Evolutionary conservation across 768 basidiomycete genomes (phyloP).

Genomic region (Boletus rubroflammeus): DNA sequence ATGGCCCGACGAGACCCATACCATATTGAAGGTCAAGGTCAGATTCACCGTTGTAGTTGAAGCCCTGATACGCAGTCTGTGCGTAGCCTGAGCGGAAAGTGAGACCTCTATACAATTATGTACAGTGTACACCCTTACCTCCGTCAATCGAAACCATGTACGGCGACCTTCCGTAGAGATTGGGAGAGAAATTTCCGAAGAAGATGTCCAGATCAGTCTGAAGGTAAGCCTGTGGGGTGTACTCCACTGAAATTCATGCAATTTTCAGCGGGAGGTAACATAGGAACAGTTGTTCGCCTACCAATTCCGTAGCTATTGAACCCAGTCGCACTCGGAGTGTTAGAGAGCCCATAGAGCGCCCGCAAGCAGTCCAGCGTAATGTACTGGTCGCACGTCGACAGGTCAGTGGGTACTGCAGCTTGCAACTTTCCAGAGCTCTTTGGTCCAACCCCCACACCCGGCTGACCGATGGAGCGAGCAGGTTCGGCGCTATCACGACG

Average conservation of each 20-base stretch:
- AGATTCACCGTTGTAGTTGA: constrained; percentile 28
- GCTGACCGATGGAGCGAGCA: constrained; percentile 17
- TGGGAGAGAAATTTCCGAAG: constrained; percentile 26
- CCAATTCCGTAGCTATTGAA: constrained; percentile 30
- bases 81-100: constrained; percentile 20
- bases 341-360: too few species aligned
- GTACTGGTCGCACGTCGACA: too few species aligned
- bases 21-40: too few species aligned
- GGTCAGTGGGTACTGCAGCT: too few species aligned
- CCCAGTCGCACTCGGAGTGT: not conserved
- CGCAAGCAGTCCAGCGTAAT: too few species aligned
- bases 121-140: too few species aligned
- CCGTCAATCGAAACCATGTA: constrained; percentile 28
- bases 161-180: constrained; percentile 23
- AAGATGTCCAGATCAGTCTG: constrained; percentile 30
- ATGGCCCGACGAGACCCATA: constrained; percentile 5
- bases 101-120: not conserved
- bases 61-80: constrained; percentile 25
- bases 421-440: constrained; percentile 21
- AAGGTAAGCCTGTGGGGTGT: constrained; percentile 32
- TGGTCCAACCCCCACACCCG: constrained; percentile 14
- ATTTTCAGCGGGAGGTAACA: not conserved
- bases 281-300: constrained; percentile 1
- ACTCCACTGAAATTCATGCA: constrained; percentile 23
- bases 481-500: constrained; percentile 14